Evolutionary conservation across 75 land plant species (phyloP).

Genomic region (Adiantum capillusveneris): DNA sequence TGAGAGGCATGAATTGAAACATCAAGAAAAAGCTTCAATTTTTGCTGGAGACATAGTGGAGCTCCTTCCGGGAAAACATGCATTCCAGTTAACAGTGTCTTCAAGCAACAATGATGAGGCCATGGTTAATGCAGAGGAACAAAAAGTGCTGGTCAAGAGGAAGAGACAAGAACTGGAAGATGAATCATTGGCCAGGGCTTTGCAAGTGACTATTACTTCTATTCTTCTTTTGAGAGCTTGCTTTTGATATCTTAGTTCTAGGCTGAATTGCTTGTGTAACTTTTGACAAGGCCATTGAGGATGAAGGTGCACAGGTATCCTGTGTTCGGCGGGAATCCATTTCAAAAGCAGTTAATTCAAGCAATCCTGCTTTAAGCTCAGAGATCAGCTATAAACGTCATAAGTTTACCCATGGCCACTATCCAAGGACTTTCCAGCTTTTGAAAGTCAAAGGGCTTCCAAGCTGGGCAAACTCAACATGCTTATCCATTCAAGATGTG

Average conservation of each 20-base stretch:
- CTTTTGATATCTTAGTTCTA: too few relatives aligned
- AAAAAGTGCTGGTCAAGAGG: constrained; percentile 14
- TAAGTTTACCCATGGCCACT: background rate
- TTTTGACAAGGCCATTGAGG: constrained; percentile 9
- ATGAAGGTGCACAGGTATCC: constrained; percentile 1
- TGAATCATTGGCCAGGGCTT: constrained; percentile 34
- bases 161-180: constrained; percentile 39
- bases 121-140: constrained; percentile 4
- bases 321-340: background rate
- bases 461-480: constrained; percentile 75
- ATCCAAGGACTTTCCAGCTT: constrained; percentile 42
- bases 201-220: constrained; percentile 30
- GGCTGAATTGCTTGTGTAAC: too few relatives aligned
- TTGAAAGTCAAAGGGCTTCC: constrained; percentile 70
- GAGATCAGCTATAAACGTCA: background rate
- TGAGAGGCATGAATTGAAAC: constrained; percentile 42
- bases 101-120: background rate
- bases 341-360: too few relatives aligned
- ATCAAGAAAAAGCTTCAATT: constrained; percentile 25
- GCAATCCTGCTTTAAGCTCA: background rate
- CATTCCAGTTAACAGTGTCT: constrained; percentile 28
- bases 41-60: constrained; percentile 62
- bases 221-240: too few relatives aligned
- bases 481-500: constrained; percentile 56
- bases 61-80: constrained; percentile 62